Base-by-base conservation (phyloP, 2,329 filamentous ascomycete genomes). In the Aspergillus luchuensis region DNA sequence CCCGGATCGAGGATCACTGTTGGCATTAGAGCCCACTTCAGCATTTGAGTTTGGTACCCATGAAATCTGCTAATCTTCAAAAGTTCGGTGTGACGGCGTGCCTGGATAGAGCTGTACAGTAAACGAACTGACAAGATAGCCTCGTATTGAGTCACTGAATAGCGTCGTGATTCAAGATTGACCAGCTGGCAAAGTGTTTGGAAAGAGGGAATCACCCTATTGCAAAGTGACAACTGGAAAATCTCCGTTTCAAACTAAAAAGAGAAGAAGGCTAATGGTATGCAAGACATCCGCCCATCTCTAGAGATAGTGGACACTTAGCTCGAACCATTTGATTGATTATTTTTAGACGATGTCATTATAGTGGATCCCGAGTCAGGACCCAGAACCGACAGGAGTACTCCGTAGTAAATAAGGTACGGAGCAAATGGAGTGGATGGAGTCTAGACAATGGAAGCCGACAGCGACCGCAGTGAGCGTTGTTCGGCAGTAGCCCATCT, bases 301-400 rank as follows among this genome's bases (percentile, higher is more conserved):
- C 6, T 38, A 23, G 21, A 36, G 36, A 38, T 23, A 54, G 52
- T 54, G 52, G 52, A 43, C 38, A 54, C 21, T 33, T 47, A 30
- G 43, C 39, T 33, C 15, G 3, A 21, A 36, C 30, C 15, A 36
- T 25, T 55, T 30, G 21, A 11, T 8, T 11, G 23, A 30, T 41
- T 54, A 53, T 60, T 59, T 60, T 60, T 51, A 54, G 60, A 59
- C 51, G 56, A 59, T 59, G 57, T 56, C 25, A 43, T 55, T 55
- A 11, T 36, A 52, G 57, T 59, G 59, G 62, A 62, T 59, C 60
- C 62, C 59, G 57, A 60, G 33, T 38, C 36, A 28, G 59, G 54
- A 47, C 49, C 50, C 49, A 54, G 47, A 50, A 28, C 25, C n/a
- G 49, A 53, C 39, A 49, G 36, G 50, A 33, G 51, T 15, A 8